Evolutionary conservation across 1,284 basidiomycete species (phyloP), one percentile per base, ranked within the genome.

Genomic region (Cryptococcus sp.): DNA sequence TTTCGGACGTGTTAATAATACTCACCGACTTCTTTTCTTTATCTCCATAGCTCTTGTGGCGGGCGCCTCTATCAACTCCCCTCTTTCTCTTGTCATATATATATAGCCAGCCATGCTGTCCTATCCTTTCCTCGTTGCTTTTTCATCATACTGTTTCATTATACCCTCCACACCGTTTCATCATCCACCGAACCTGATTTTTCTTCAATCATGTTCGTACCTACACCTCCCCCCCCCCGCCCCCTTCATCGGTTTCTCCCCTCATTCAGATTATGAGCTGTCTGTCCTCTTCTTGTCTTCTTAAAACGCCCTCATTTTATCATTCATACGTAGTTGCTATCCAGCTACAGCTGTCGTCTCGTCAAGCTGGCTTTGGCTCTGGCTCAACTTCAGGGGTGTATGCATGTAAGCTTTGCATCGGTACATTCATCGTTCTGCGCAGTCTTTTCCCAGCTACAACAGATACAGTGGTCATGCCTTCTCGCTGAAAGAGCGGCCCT

Each of bases 341-440:
- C 9, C 28, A 33, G 28, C 9, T 33, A 33, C 28, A 33, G 28
- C 28, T 33, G 28, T 33, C 28, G 28, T 33, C 28, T 33, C 28
- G 28, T 33, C 28, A 33, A 33, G 28, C 28, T 33, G 28, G 28
- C 28, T 33, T 33, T 33, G 28, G 28, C 28, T 33, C 28, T 33
- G 46, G 21, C 33, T 48, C 48, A 39, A 20, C 23, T 20, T 12
- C 28, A 16, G 15, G 50, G 55, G 55, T 56, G 55, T 56, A 56
- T 49, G 55, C 55, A 56, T 56, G 55, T 56, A 56, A 38, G 38
- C 24, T 35, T 49, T 33, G 13, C 40, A 51, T 51, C 18, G n/a
- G n/a, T 48, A n/a, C 40, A 20, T 18, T 15, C 12, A 4, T 23
- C 3, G 20, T 24, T 23, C 44, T 45, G 20, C 24, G 13, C 24